Evolutionary conservation across 345 rosid species (phyloP), one percentile per base, ranked within the genome.

Genomic region (Barbarea vulgaris): DNA sequence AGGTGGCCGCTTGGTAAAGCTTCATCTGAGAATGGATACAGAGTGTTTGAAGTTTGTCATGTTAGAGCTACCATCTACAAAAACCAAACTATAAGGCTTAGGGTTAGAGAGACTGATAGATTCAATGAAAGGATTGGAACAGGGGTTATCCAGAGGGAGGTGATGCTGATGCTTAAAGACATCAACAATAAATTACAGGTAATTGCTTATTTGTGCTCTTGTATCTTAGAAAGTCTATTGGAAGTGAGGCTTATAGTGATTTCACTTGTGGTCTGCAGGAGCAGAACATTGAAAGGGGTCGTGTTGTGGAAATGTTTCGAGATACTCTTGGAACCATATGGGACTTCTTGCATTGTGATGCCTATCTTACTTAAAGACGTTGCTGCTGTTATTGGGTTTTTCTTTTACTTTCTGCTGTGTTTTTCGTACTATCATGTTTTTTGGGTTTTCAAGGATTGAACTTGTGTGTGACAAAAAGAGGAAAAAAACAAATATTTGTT

Each of bases 1-100:
- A 84, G 85, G 77, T 89, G 95, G 96, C 83, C 86, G 7, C 8
- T 82, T 27, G 87, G 83, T 50, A 80, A 77, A 83, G 31, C 73
- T 65, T 67, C 79, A 46, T 81, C 84, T 8, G 84, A 64, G 13
- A 67, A 83, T 51, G 82, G 89, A 78, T 86, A 68, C 68, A 60
- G 39, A 18, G 77, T 85, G 10, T 28, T 83, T 55, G 91, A 81
- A 47, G 82, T 73, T 47, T 82, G 85, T 85, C 91, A 84, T 69
- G 81, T 86, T 5, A 31, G 25, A 28, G 28, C 78, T 37, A 83
- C 74, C 51, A 15, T 64, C 63, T 87, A 85, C 72, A 73, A 69
- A 41, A 84, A 69, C 69, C 53, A 79, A 59, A 84, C 83, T 21
- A 24, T 83, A 8, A 81, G 64, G 74, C 85, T 93, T 59, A 80